These are phyloP conservation scores for Kwoniella dejecticola DNA, from an alignment of 768 basidiomycete genomes.

Conservation along the genomic window DNA sequence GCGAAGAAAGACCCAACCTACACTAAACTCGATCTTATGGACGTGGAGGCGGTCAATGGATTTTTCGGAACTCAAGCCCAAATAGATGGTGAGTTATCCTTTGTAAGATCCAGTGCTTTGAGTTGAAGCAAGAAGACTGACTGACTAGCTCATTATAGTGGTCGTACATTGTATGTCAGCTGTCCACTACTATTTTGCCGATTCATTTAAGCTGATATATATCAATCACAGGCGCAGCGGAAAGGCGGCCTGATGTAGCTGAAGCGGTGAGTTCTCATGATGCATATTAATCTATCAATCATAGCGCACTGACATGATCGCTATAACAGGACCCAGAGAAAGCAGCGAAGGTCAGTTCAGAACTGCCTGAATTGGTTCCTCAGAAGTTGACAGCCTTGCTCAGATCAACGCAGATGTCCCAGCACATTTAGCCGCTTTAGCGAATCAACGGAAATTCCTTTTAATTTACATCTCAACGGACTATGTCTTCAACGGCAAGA, in stretches of 20 bases:
- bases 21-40: conserved; percentile 68
- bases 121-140: neutral
- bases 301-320: neutral
- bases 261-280: conserved; percentile 83
- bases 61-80: conserved; percentile 62
- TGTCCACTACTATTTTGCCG: too few species aligned
- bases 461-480: conserved; percentile 96
- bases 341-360: conserved; percentile 63
- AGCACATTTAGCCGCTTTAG: conserved; percentile 68
- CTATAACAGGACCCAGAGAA: conserved; percentile 69
- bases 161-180: conserved; percentile 72
- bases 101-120: neutral
- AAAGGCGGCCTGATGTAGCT: conserved; percentile 87
- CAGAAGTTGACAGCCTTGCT: neutral
- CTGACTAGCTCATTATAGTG: conserved; percentile 54
- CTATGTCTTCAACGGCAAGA: conserved; percentile 94
- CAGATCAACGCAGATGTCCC: conserved; percentile 83
- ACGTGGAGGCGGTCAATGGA: conserved; percentile 62
- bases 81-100: conserved; percentile 69
- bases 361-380: neutral
- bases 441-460: conserved; percentile 65
- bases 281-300: too few species aligned
- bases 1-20: conserved; percentile 58
- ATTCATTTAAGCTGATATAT: conserved; percentile 30
- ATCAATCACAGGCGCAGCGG: conserved; percentile 65